Evolutionary conservation across 1,139 yeast species (phyloP).

Genomic region (Kurtzmaniella quercitrusa): DNA sequence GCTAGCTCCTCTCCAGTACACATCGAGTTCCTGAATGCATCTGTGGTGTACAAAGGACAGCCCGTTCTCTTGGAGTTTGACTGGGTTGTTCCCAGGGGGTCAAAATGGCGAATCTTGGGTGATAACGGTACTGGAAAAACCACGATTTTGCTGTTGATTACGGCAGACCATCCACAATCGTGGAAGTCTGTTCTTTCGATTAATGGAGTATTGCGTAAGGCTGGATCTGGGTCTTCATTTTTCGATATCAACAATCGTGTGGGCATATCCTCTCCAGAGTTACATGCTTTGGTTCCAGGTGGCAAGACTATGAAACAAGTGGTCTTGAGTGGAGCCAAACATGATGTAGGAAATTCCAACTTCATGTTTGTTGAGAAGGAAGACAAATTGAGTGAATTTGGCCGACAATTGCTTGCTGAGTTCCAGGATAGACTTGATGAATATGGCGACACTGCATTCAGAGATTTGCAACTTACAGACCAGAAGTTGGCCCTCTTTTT

Average conservation of each 20-base stretch:
- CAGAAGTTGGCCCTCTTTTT: conserved; percentile 78
- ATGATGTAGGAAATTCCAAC: conserved; percentile 54
- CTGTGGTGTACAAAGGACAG: conserved; percentile 61
- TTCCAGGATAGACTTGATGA: conserved; percentile 26
- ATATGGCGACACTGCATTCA: conserved; percentile 37
- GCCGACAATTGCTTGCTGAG: conserved; percentile 15
- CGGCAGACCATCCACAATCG: conserved; percentile 96
- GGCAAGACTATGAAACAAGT: conserved; percentile 51
- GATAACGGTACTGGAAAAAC: conserved; percentile 93
- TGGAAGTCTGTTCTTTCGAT: conserved; percentile 73
- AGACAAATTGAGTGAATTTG: conserved; percentile 12
- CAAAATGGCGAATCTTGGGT: conserved; percentile 87
- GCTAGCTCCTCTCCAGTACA: conserved; percentile 21
- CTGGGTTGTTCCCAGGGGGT: conserved; percentile 69
- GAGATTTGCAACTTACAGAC: conserved; percentile 58
- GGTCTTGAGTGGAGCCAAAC: conserved; percentile 66
- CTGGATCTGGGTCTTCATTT: conserved; percentile 67
- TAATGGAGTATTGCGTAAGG: conserved; percentile 62
- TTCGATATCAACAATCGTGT: conserved; percentile 76
- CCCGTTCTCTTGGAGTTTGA: conserved; percentile 55
- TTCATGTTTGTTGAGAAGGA: conserved; percentile 23
- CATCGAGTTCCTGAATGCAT: conserved; percentile 59
- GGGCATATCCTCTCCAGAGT: conserved; percentile 88
- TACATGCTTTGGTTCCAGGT: conserved; percentile 76
- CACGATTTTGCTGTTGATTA: conserved; percentile 73